A percentile compares a stretch with the other conserved stretches of the same genome.
These are phyloP conservation scores for Hypoxylon sp. DNA, from an alignment of 2,329 filamentous ascomycete genomes.

Conservation along the genomic window DNA sequence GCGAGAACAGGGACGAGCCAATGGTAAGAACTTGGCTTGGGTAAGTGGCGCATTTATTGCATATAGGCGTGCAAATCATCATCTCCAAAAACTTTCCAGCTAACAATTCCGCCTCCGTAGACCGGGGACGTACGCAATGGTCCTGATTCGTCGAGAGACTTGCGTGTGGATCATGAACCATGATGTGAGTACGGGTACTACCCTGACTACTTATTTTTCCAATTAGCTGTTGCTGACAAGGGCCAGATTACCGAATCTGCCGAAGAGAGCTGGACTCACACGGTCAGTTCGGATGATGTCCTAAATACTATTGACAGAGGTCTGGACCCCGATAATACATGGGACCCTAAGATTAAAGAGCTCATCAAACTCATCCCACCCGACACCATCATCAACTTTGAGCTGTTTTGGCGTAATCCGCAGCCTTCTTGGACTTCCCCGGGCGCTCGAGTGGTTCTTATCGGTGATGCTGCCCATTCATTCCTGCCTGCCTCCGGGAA, in stretches of 20 bases:
- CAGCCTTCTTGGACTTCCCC: constrained; percentile 58
- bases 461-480: constrained; percentile 60
- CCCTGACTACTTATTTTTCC: neutral
- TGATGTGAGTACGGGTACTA: constrained; percentile 52
- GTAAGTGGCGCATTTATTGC: constrained; percentile 56
- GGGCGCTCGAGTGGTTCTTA: constrained; percentile 55
- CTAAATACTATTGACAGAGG: constrained; percentile 57
- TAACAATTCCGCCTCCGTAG: constrained; percentile 45
- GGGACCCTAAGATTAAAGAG: constrained; percentile 56
- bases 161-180: constrained; percentile 60
- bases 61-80: constrained; percentile 27
- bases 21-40: constrained; percentile 64
- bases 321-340: constrained; percentile 50
- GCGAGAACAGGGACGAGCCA: constrained; percentile 58
- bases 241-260: constrained; percentile 56
- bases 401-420: constrained; percentile 60
- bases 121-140: constrained; percentile 59
- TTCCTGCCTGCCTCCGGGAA: constrained; percentile 60
- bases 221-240: constrained; percentile 29
- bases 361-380: constrained; percentile 54
- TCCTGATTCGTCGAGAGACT: constrained; percentile 54
- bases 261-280: constrained; percentile 57
- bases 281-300: constrained; percentile 56
- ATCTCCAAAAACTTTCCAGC: constrained; percentile 14
- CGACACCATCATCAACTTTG: constrained; percentile 58